Base-by-base conservation (phyloP, 306 rosid genomes). In the Fragaria vesca region DNA sequence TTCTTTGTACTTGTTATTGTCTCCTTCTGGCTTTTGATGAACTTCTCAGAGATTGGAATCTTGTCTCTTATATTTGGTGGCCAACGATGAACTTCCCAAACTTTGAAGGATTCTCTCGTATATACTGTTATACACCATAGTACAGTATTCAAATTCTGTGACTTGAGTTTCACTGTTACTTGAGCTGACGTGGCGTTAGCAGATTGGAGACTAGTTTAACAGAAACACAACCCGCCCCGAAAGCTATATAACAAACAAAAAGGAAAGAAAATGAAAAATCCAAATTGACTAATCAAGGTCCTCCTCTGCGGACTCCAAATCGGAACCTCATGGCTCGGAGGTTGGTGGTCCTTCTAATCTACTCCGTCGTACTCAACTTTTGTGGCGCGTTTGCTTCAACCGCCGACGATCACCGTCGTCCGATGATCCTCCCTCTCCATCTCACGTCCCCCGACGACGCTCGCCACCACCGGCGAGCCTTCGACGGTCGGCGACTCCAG, bases 381-480 rank as follows among this genome's bases (percentile, higher is more conserved):
- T 9, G 63, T 16, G 20, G 8, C 73, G 32, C 62, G 65, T 18
- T 58, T 58, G 38, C 58, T 11, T 60, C 83, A 30, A 34, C 79
- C 28, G 40, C 80, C 77, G 79, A 66, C 2, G 24, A 69, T 72
- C 74, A 42, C 55, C 84, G 76, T 28, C 84, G 55, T n/a, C 74
- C 90, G 21, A 79, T 84, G 80, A 70, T 86, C 75, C 88, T 84
- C 47, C 90, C 87, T 60, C 83, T 76, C 73, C 80, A 76, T 50
- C 79, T 75, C 55, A 79, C 90, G 6, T 20, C 78, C n/a, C 70
- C 78, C 51, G 74, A 80, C 34, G 76, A 78, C 26, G 69, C 76
- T 26, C 34, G 69, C 76, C 73, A 43, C 47, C 60, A 54, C 26
- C 78, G 78, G 17, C 83, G 80, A 42, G 65, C 69, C 42, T 80